Evolutionary conservation across 768 basidiomycete genomes (phyloP).

Genomic region (Leucocoprinus leucothites): DNA sequence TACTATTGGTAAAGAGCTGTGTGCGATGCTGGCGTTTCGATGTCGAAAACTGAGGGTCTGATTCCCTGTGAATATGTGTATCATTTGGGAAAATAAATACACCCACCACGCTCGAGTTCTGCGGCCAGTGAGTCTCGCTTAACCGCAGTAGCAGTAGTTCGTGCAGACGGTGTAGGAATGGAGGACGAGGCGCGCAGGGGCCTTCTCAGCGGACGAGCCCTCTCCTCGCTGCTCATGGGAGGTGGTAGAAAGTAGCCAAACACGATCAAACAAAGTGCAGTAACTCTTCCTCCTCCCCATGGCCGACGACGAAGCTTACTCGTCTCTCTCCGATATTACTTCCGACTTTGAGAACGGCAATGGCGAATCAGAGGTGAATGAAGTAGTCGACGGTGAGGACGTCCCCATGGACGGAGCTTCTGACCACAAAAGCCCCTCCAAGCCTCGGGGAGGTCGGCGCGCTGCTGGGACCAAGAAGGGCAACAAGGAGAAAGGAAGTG

Average conservation of each 20-base stretch:
- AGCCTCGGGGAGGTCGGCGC: not conserved
- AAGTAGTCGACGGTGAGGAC: too few relatives aligned
- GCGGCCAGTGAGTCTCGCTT: too few relatives aligned
- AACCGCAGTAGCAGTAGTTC: too few relatives aligned
- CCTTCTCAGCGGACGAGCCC: too few relatives aligned
- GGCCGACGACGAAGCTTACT: not conserved
- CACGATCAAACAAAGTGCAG: too few relatives aligned
- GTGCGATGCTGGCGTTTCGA: slow-evolving; percentile 68
- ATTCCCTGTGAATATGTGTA: not conserved
- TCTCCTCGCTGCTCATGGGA: too few relatives aligned
- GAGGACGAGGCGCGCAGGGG: too few relatives aligned
- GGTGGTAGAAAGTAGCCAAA: too few relatives aligned
- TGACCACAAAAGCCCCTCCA: not conserved
- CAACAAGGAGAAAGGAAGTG: slow-evolving; percentile 20
- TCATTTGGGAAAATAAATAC: not conserved
- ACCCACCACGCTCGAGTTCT: slow-evolving; percentile 61
- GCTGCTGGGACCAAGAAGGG: not conserved
- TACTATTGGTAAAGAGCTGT: slow-evolving; percentile 57
- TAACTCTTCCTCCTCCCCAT: too few relatives aligned
- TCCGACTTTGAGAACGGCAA: not conserved
- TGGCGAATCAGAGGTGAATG: too few relatives aligned
- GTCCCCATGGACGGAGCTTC: not conserved
- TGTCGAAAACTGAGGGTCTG: slow-evolving; percentile 64
- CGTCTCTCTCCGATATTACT: not conserved
- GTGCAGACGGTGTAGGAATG: too few relatives aligned